Percentiles rank a stretch among this genome's conserved stretches.
These are phyloP conservation scores for Harrya chromipes DNA, from an alignment of 768 basidiomycete species.

Conservation along the genomic window DNA sequence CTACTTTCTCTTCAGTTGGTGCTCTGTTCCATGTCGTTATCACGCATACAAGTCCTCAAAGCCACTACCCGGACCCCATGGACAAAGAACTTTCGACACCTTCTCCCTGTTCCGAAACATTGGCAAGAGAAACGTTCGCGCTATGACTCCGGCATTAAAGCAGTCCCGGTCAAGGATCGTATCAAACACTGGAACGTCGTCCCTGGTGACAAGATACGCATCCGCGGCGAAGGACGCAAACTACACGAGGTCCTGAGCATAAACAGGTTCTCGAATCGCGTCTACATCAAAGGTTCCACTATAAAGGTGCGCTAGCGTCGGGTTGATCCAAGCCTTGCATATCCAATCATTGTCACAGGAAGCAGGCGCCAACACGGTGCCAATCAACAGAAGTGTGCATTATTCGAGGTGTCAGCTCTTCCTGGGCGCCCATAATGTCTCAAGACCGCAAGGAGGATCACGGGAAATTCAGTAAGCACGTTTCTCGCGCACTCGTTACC, in stretches of 20 bases:
- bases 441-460: conserved; percentile 31
- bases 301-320: conserved; percentile 22
- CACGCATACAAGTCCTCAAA: conserved; percentile 37
- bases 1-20: background rate
- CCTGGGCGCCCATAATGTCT: conserved; percentile 54
- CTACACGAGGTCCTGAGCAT: conserved; percentile 72
- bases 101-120: conserved; percentile 56
- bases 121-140: conserved; percentile 45
- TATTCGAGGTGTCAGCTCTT: conserved; percentile 82
- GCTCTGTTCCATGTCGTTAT: conserved; percentile 24
- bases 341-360: conserved; percentile 16
- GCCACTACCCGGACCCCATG: conserved; percentile 53
- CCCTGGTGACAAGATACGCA: conserved; percentile 74
- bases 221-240: conserved; percentile 61
- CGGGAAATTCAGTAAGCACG: conserved; percentile 45
- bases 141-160: conserved; percentile 45
- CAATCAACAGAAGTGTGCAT: conserved; percentile 44
- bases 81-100: conserved; percentile 66
- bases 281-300: conserved; percentile 50
- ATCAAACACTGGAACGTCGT: conserved; percentile 88
- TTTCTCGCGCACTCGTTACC: background rate
- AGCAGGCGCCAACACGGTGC: conserved; percentile 19
- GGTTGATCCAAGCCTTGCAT: background rate
- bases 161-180: conserved; percentile 59
- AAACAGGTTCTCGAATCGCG: conserved; percentile 67